These are phyloP conservation scores for Aspergillus sp. DNA, from an alignment of 2,329 filamentous ascomycete species.

Conservation along the genomic window DNA sequence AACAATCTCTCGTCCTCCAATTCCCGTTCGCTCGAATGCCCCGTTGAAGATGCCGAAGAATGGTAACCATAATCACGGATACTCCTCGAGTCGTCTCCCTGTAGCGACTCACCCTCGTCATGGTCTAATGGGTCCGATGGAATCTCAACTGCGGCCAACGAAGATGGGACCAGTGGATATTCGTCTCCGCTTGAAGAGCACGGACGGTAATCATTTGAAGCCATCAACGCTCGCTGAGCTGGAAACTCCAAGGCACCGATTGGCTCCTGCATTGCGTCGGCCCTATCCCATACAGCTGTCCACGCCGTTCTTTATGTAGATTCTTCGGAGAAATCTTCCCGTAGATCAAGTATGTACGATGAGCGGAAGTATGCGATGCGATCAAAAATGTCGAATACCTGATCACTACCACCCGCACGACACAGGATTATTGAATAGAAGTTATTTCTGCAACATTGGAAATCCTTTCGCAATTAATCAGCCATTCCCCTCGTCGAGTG, in stretches of 20 bases:
- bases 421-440: not conserved
- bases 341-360: not conserved
- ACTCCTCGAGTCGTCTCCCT: constrained; percentile 14
- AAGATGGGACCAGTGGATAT: not conserved
- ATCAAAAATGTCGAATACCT: not conserved
- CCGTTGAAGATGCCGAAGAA: constrained; percentile 28
- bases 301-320: not conserved
- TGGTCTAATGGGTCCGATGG: not conserved
- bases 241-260: not conserved
- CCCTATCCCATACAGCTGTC: not conserved
- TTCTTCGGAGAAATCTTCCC: not conserved
- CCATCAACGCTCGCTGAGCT: not conserved
- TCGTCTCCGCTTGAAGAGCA: not conserved
- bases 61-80: constrained; percentile 25
- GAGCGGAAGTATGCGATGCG: not conserved
- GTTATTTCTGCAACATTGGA: not conserved
- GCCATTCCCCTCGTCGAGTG: not conserved
- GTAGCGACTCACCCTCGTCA: constrained; percentile 6
- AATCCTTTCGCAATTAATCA: not conserved
- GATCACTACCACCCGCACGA: not conserved
- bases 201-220: not conserved
- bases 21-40: constrained; percentile 19
- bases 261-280: not conserved
- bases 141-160: not conserved
- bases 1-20: constrained; percentile 22